Conservation (phyloP, 139 green algal genomes). For the Coelastrella sp. region DNA sequence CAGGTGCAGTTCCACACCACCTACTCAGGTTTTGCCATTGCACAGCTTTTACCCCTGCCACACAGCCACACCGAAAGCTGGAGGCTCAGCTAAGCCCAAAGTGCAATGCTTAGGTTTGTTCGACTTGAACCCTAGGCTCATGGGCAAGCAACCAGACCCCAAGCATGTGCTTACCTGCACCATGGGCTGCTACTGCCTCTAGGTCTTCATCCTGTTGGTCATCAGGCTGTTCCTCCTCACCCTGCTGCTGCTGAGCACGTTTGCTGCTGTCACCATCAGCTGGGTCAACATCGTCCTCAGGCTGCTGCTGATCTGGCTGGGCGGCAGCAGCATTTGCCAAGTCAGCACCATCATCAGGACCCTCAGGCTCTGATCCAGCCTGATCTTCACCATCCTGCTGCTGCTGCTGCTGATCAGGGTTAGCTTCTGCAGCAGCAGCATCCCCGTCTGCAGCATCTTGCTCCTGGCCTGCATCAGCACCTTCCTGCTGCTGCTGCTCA, state of each 20-base stretch:
- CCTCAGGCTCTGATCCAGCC: conserved; percentile 23
- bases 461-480: conserved; percentile 16
- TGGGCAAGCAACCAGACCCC: background rate
- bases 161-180: conserved; percentile 38
- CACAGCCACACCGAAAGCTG: too few species aligned
- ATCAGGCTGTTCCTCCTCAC: conserved; percentile 46
- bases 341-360: conserved; percentile 24
- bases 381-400: conserved; percentile 53
- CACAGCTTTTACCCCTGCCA: too few species aligned
- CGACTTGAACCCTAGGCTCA: background rate
- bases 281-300: conserved; percentile 64
- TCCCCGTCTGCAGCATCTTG: conserved; percentile 62
- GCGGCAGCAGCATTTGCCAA: background rate
- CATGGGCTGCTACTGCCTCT: conserved; percentile 38
- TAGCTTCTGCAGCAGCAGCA: conserved; percentile 48
- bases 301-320: conserved; percentile 47
- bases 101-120: too few species aligned
- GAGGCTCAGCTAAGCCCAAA: too few species aligned
- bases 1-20: too few species aligned
- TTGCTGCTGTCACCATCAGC: conserved; percentile 42
- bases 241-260: conserved; percentile 36
- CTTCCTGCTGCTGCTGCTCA: conserved; percentile 49
- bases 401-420: conserved; percentile 43
- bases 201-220: conserved; percentile 37
- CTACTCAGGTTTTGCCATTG: too few species aligned